phyloP scores from a whole-genome alignment of 805 yeast species.

The Candida oleophila region DNA sequence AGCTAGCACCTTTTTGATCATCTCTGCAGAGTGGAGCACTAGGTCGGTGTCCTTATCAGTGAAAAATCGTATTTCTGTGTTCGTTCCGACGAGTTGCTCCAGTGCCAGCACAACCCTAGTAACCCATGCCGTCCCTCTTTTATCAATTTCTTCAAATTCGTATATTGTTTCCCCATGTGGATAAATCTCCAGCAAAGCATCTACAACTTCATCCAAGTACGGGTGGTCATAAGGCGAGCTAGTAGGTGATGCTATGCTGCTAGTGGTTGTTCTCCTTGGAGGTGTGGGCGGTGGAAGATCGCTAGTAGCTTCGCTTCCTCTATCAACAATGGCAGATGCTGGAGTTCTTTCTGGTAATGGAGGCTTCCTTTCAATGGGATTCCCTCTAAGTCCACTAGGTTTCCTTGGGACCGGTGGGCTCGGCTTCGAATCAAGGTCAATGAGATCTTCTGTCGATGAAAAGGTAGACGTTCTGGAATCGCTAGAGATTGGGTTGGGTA shows the following conservation, averaged over 20 bases:
- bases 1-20: not conserved
- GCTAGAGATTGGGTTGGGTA: not conserved
- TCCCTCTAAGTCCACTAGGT: conserved; percentile 41
- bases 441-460: not conserved
- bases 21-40: conserved; percentile 20
- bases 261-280: conserved; percentile 18
- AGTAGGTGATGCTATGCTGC: conserved; percentile 14
- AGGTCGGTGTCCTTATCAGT: conserved; percentile 35
- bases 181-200: conserved; percentile 23
- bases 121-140: conserved; percentile 38
- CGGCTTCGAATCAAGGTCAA: conserved; percentile 13
- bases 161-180: conserved; percentile 20
- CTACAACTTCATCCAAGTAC: conserved; percentile 15
- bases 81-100: conserved; percentile 26
- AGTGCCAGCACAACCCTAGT: conserved; percentile 29
- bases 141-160: conserved; percentile 37
- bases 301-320: not conserved
- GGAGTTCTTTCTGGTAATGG: conserved; percentile 30
- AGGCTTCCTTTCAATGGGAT: conserved; percentile 21
- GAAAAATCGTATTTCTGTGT: conserved; percentile 30
- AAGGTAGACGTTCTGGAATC: conserved; percentile 17
- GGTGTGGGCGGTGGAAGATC: conserved; percentile 31
- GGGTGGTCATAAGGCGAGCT: not conserved
- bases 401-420: conserved; percentile 51
- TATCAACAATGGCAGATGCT: not conserved